Evolutionary conservation across 768 basidiomycete genomes (phyloP).

Genomic region (Tricholoma furcatifolium): DNA sequence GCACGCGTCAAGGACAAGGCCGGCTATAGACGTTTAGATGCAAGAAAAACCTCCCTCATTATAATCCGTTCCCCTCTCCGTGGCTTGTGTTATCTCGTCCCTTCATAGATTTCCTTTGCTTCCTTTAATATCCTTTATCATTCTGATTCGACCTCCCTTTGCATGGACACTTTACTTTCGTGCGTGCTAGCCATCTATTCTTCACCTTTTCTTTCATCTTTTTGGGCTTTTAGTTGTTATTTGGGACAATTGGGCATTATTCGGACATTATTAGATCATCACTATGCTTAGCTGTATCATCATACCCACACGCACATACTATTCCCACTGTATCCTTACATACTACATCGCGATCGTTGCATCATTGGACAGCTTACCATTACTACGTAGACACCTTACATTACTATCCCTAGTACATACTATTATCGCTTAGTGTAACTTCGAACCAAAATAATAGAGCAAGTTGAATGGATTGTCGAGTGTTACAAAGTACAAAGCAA

Average conservation of each 20-base stretch:
- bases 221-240: slow-evolving; percentile 2
- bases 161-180: background rate
- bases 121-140: slow-evolving; percentile 4
- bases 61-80: background rate
- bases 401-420: slow-evolving; percentile 11
- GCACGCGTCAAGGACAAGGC: slow-evolving; percentile 25
- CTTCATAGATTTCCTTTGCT: slow-evolving; percentile 13
- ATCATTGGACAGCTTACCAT: slow-evolving; percentile 5
- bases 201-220: background rate
- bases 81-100: slow-evolving; percentile 10
- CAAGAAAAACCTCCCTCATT: background rate
- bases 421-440: slow-evolving; percentile 8
- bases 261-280: slow-evolving; percentile 19
- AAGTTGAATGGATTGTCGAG: background rate
- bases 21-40: slow-evolving; percentile 16
- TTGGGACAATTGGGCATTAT: slow-evolving; percentile 2
- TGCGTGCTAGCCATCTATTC: slow-evolving; percentile 25
- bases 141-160: slow-evolving; percentile 8
- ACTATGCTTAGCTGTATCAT: slow-evolving; percentile 18
- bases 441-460: slow-evolving; percentile 5
- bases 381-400: slow-evolving; percentile 6
- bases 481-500: background rate
- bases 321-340: slow-evolving; percentile 5
- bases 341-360: slow-evolving; percentile 5
- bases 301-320: slow-evolving; percentile 3